Percentiles rank a stretch among this genome's conserved stretches.
These are phyloP conservation scores for Paracamarosporium sp. DNA, from an alignment of 2,329 filamentous ascomycete species.

Conservation along the genomic window DNA sequence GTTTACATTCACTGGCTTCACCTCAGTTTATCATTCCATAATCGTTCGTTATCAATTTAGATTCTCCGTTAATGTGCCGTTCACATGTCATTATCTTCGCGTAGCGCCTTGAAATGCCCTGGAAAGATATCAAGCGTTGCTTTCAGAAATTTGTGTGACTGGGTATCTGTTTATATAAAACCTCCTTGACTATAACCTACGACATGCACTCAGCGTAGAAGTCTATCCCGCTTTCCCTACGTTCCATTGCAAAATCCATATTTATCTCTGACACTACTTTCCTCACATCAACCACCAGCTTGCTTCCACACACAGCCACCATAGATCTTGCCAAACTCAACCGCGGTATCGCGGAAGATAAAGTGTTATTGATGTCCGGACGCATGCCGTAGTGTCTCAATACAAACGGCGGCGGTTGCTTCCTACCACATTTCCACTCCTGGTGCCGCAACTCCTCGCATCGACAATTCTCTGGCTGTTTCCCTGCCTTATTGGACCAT, in stretches of 20 bases:
- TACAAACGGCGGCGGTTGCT: constrained; percentile 6
- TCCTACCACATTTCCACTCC: constrained; percentile 10
- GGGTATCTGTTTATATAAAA: too few relatives aligned
- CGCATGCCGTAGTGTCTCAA: constrained; percentile 19
- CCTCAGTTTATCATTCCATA: too few relatives aligned
- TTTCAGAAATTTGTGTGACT: too few relatives aligned
- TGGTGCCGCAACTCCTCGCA: constrained; percentile 26
- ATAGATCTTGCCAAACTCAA: constrained; percentile 19
- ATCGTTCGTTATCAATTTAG: too few relatives aligned
- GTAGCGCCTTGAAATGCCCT: too few relatives aligned
- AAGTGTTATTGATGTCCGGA: constrained; percentile 17
- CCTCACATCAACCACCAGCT: constrained; percentile 15
- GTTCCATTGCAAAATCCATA: constrained; percentile 23
- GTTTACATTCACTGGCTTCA: too few relatives aligned
- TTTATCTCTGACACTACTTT: constrained; percentile 25
- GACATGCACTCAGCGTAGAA: constrained; percentile 22
- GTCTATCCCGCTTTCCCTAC: constrained; percentile 21
- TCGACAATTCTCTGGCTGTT: constrained; percentile 13
- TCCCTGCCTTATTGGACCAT: neutral
- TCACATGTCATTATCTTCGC: too few relatives aligned
- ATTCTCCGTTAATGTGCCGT: too few relatives aligned
- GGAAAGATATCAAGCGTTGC: too few relatives aligned
- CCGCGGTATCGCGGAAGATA: constrained; percentile 8
- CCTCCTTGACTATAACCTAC: neutral
- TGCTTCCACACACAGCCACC: constrained; percentile 31